Evolutionary conservation across 2,329 filamentous ascomycete species (phyloP), one percentile per base, ranked within the genome.

Genomic region (Lizonia empirigonia): DNA sequence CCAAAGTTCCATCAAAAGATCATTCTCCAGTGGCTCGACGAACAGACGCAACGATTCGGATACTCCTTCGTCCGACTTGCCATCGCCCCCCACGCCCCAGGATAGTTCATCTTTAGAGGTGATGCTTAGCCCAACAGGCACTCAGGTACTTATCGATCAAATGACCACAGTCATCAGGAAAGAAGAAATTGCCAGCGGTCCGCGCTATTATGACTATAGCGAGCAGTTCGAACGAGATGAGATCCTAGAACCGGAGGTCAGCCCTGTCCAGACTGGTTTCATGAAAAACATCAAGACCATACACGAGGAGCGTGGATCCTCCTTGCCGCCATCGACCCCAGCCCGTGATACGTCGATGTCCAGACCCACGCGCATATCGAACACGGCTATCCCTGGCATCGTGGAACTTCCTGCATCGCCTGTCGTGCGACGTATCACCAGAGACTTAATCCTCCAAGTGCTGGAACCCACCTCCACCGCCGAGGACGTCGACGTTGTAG

Each of bases 11-110:
- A 52, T 42, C 5, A 60, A 65, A 39, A 63, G 56, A 15, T 70
- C 69, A 2, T 44, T 60, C 32, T 72, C 66, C n/a, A 71, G 69
- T 44, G 58, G 62, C 15, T 69, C 62, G 16, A 68, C 58, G 12
- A 69, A 64, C 32, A 55, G 60, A 38, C 68, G 73, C 45, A 72
- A 71, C 5, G 73, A 77, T 34, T 67, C 68, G 1, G 72, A 76
- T 12, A 64, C 69, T 5, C 73, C 74, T 12, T 78, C 76, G 1
- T 78, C 76, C 2, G 76, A 78, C 50, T 69, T 73, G 34, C 69
- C 74, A 27, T 75, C 72, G 1, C 76, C 76, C 15, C 70, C 74
- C 19, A 79, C 77, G 7, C 77, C 77, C 0, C 71, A 68, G 39
- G 71, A 76, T 52, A 58, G 64, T 12, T 65, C 60, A 13, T 64